These are phyloP conservation scores for Eucalyptus victrix DNA, from an alignment of 345 rosid genomes.

Conservation along the genomic window DNA sequence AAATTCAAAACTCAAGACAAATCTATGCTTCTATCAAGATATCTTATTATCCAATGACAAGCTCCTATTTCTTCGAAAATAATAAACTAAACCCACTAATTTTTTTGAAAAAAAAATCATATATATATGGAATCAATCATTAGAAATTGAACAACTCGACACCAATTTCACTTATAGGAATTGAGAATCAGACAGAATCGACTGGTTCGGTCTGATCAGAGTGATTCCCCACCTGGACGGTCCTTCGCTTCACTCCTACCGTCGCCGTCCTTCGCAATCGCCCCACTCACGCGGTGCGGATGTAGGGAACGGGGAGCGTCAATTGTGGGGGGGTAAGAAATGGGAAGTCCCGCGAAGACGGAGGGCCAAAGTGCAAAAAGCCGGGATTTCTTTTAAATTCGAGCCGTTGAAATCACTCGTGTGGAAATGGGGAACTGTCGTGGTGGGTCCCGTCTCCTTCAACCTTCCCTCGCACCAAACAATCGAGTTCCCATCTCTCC, in stretches of 20 bases:
- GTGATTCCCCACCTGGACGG: too few species aligned
- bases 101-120: too few species aligned
- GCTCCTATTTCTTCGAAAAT: rapidly evolving
- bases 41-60: too few species aligned
- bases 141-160: too few species aligned
- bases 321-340: neutral
- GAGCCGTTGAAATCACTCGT: neutral
- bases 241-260: neutral
- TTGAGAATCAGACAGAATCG: rapidly evolving
- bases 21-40: too few species aligned
- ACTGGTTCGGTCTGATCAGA: rapidly evolving
- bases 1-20: too few species aligned
- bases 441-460: neutral
- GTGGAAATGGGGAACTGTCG: too few species aligned
- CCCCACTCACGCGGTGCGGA: neutral
- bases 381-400: neutral
- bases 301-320: neutral
- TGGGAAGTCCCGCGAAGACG: neutral
- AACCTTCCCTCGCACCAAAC: neutral
- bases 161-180: too few species aligned
- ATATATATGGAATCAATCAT: rapidly evolving
- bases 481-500: neutral
- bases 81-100: too few species aligned
- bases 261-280: neutral
- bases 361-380: neutral